Percentiles rank a stretch among this genome's conserved stretches.
Evolutionary conservation across 1,284 basidiomycete genomes (phyloP).

Genomic region (Blastosporella zonata): DNA sequence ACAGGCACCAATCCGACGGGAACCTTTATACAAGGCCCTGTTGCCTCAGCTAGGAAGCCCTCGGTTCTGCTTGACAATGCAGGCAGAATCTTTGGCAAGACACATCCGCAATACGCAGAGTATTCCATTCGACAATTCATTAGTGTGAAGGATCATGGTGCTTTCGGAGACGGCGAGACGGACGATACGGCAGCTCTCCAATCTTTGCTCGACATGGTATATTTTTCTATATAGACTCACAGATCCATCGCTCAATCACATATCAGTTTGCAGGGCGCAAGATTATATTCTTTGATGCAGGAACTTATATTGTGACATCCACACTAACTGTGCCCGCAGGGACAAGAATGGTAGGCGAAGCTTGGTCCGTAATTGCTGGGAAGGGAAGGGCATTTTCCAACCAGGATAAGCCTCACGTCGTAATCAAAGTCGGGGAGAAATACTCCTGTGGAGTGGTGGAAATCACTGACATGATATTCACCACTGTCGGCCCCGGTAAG

Average conservation of each 20-base stretch:
- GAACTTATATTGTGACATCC: constrained; percentile 67
- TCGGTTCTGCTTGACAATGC: constrained; percentile 50
- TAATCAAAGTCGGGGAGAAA: constrained; percentile 57
- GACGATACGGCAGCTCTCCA: constrained; percentile 74
- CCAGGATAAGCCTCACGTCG: constrained; percentile 49
- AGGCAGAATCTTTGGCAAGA: constrained; percentile 61
- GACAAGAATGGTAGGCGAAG: constrained; percentile 71
- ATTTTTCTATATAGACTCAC: constrained; percentile 8
- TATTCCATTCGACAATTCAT: constrained; percentile 64
- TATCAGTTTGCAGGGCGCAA: constrained; percentile 65
- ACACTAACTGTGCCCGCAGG: constrained; percentile 73
- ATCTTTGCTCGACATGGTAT: constrained; percentile 55
- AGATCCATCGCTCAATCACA: background rate
- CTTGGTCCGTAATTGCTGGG: constrained; percentile 73
- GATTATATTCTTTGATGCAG: constrained; percentile 76
- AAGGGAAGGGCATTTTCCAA: constrained; percentile 58
- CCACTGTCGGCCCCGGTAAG: constrained; percentile 54
- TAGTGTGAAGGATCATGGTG: constrained; percentile 69
- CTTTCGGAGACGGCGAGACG: constrained; percentile 72
- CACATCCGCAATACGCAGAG: constrained; percentile 66
- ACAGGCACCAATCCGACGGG: constrained; percentile 41
- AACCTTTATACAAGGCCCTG: constrained; percentile 48
- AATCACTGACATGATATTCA: constrained; percentile 59
- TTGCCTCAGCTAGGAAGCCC: constrained; percentile 51
- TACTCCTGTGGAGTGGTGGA: constrained; percentile 51